Evolutionary conservation across 495 filamentous ascomycete species (phyloP), one percentile per base, ranked within the genome.

Genomic region (Aspergillus taichungensis): DNA sequence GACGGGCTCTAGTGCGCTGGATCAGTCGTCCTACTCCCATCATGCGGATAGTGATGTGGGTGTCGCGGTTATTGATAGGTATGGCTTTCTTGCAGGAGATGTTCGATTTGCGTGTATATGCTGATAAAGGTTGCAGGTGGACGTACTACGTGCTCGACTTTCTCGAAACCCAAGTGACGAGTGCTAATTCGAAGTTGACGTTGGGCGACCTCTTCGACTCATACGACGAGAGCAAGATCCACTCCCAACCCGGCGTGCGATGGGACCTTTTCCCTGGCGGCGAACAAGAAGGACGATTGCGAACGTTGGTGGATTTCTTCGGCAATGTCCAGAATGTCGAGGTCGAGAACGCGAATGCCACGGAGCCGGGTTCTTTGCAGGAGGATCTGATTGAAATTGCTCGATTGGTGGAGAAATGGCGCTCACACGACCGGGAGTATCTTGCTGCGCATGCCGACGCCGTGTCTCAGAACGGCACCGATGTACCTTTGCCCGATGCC

Each of bases 111-210:
- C 4, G 18, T 24, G 18, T 24, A 24, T 24, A 24, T 24, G 18
- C 18, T 24, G 18, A 24, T 24, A 24, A 24, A 1, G 18, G 18
- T 24, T 24, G 2, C 18, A 24, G 92, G 9, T 98, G 92, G 73
- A 98, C 92, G 6, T 98, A 98, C 66, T 97, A 95, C 64, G 95
- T 94, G 56, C 84, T 98, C 39, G 92, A 97, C 54, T 97, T 96
- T 63, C 76, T 98, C 11, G 92, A 98, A 62, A 86, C 80, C 2
- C 83, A 94, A 58, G 87, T 96, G 40, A 82, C 81, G 30, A 86
- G 87, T 43, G 78, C 85, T 27, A 82, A 77, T 54, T 84, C 78
- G 48, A 94, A 96, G 57, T 77, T 86, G 67, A 94, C 85, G 0
- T 64, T 98, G 34, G 94, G 89, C 40, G 87, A 97, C 55, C 69